Conservation (phyloP, 306 rosid genomes). For the Ammopiptanthus mongolicus region DNA sequence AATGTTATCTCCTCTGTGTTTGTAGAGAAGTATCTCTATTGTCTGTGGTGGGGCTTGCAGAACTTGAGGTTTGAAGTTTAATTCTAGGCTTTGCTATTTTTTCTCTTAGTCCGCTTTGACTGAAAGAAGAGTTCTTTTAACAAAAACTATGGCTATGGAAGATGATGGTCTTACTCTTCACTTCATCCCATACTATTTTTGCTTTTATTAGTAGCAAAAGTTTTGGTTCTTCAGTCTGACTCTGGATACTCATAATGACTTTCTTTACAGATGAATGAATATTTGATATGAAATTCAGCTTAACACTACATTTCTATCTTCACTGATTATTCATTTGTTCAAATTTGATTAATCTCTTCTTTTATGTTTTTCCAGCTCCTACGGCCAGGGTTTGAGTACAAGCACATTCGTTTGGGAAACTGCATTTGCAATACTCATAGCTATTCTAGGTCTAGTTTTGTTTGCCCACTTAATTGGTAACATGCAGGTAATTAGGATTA, state of each 20-base stretch:
- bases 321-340: conserved; percentile 3
- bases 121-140: not conserved
- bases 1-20: conserved; percentile 49
- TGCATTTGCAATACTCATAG: conserved; percentile 71
- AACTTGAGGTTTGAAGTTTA: conserved; percentile 64
- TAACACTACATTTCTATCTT: not conserved
- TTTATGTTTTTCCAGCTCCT: conserved; percentile 49
- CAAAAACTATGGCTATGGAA: not conserved
- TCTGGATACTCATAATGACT: not conserved
- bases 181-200: not conserved
- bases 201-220: not conserved
- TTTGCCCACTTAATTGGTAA: conserved; percentile 93
- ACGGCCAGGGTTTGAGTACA: conserved; percentile 65
- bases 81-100: not conserved
- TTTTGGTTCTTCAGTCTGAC: not conserved
- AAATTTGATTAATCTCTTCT: conserved; percentile 7
- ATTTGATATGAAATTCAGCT: conserved; percentile 1
- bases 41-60: conserved; percentile 98
- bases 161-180: not conserved
- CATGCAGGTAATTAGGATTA: conserved; percentile 68
- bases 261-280: not conserved
- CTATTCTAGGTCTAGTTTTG: conserved; percentile 77
- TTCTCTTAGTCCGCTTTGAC: not conserved
- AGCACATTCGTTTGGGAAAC: conserved; percentile 80
- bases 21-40: conserved; percentile 73